phyloP scores from a whole-genome alignment of 345 rosid species.

The Limnanthes douglasii region DNA sequence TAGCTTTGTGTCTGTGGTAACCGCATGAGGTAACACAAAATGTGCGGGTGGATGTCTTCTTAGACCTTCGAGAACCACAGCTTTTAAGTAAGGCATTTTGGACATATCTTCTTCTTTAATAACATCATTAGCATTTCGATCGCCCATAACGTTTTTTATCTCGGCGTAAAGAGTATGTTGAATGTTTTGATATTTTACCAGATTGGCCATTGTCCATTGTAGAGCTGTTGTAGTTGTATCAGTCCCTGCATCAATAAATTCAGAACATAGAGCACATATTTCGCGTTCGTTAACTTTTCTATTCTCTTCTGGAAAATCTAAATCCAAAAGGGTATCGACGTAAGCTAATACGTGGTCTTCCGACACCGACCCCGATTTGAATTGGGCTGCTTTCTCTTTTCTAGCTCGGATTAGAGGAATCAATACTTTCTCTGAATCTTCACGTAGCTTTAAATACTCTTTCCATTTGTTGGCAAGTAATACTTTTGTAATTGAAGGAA shows the following conservation, averaged over 20 bases:
- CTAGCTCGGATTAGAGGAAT: slow-evolving; percentile 7
- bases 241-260: slow-evolving; percentile 5
- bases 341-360: slow-evolving; percentile 5
- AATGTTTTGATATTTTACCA: slow-evolving; percentile 8
- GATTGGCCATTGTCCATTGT: slow-evolving; percentile 12
- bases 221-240: slow-evolving; percentile 5
- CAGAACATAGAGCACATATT: neutral
- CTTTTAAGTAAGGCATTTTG: slow-evolving; percentile 5
- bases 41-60: slow-evolving; percentile 5
- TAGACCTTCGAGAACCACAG: slow-evolving; percentile 4
- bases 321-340: slow-evolving; percentile 11
- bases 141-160: slow-evolving; percentile 5
- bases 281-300: slow-evolving; percentile 9
- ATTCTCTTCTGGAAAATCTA: slow-evolving; percentile 6
- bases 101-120: slow-evolving; percentile 5
- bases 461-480: slow-evolving; percentile 5
- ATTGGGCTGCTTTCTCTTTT: neutral
- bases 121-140: neutral
- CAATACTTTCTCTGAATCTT: slow-evolving; percentile 3
- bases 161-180: slow-evolving; percentile 6
- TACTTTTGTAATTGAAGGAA: slow-evolving; percentile 7
- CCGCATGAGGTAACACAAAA: neutral
- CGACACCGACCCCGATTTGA: neutral
- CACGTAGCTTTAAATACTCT: slow-evolving; percentile 1
- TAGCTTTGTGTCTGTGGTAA: slow-evolving; percentile 1